A percentile compares a stretch with the other conserved stretches of the same genome.
These are phyloP conservation scores for Melanogaster broomeanus DNA, from an alignment of 768 basidiomycete genomes.

Conservation along the genomic window DNA sequence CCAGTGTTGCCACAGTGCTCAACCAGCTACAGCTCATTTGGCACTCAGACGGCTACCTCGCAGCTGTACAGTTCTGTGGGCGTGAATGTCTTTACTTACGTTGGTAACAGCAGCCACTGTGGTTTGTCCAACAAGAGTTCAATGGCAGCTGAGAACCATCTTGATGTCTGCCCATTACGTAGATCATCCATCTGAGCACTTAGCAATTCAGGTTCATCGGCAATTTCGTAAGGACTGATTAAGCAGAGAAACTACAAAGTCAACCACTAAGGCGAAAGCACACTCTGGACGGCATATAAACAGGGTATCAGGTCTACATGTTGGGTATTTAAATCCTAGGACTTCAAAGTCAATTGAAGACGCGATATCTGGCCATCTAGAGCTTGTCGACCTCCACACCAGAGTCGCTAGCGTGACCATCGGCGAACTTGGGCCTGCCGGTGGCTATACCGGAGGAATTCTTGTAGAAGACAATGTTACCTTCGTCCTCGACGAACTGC, in stretches of 20 bases:
- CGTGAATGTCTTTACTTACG: not conserved
- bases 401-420: constrained; percentile 61
- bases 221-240: no score
- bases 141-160: no score
- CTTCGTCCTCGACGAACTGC: constrained; percentile 92
- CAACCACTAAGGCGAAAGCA: no score
- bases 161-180: not conserved
- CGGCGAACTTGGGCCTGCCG: constrained; percentile 63
- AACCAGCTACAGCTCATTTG: not conserved
- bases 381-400: constrained; percentile 57
- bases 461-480: constrained; percentile 90
- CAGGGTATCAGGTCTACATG: constrained; percentile 11
- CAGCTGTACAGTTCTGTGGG: not conserved
- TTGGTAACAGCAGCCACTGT: not conserved
- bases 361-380: constrained; percentile 19
- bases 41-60: not conserved
- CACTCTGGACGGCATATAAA: no score
- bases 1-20: not conserved
- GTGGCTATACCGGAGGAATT: constrained; percentile 79
- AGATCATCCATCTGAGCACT: no score
- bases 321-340: not conserved
- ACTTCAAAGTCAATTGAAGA: not conserved
- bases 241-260: no score
- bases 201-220: no score
- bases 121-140: not conserved